A percentile compares a stretch with the other conserved stretches of the same genome.
Evolutionary conservation across 352 stramenopile species (phyloP).

Genomic region (Phytophthora hybrid): DNA sequence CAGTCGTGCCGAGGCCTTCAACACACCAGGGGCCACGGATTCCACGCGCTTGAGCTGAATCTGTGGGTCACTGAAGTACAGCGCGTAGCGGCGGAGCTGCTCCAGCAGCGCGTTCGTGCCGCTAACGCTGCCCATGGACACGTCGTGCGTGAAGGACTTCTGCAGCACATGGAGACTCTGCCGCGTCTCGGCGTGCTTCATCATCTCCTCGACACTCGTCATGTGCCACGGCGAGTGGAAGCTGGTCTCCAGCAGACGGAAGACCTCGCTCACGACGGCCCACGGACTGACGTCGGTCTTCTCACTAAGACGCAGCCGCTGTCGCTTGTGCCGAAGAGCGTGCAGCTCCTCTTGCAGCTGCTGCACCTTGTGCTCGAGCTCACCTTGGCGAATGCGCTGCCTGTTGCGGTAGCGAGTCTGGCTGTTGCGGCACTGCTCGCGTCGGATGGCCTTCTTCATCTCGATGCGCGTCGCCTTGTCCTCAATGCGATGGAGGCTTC

Average conservation of each 20-base stretch:
- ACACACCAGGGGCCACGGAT: too few relatives aligned
- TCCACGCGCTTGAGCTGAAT: too few relatives aligned
- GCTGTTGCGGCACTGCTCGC: constrained; percentile 29
- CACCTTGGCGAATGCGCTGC: neutral
- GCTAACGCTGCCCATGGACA: too few relatives aligned
- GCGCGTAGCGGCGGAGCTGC: too few relatives aligned
- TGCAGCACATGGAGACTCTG: too few relatives aligned
- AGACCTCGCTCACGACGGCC: constrained; percentile 23
- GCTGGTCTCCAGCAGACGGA: too few relatives aligned
- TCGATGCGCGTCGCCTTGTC: constrained; percentile 1
- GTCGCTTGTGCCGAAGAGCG: constrained; percentile 10
- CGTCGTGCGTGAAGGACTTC: too few relatives aligned
- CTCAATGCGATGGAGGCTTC: neutral
- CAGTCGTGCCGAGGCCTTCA: constrained; percentile 4
- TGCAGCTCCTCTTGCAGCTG: constrained; percentile 18
- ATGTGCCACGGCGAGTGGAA: too few relatives aligned
- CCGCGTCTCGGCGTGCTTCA: too few relatives aligned
- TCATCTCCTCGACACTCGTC: too few relatives aligned
- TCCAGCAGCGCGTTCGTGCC: too few relatives aligned
- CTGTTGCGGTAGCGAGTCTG: constrained; percentile 32
- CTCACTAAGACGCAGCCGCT: neutral
- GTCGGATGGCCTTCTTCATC: constrained; percentile 22
- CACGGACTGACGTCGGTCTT: constrained; percentile 10
- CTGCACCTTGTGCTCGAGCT: constrained; percentile 7
- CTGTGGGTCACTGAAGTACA: too few relatives aligned